phyloP scores from a whole-genome alignment of 2,329 filamentous ascomycete genomes.

The Nemania abortiva region DNA sequence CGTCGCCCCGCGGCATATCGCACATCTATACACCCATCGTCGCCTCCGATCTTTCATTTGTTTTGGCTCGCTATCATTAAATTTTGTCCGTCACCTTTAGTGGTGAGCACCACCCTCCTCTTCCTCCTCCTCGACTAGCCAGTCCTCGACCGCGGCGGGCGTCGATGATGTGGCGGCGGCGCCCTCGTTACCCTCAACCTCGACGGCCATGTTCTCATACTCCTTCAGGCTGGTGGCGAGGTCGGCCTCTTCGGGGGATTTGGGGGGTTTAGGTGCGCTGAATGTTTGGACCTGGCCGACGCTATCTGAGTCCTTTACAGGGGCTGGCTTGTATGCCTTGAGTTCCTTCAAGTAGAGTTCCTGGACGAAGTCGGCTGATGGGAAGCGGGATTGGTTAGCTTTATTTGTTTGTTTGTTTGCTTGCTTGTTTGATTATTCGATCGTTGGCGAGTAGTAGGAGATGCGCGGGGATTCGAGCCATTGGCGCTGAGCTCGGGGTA shows the following conservation, averaged over 20 bases:
- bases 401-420: neutral
- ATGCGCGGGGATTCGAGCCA: neutral
- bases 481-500: neutral
- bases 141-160: constrained; percentile 72
- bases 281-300: constrained; percentile 94
- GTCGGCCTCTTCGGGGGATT: constrained; percentile 93
- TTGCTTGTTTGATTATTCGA: constrained; percentile 1
- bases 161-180: constrained; percentile 69
- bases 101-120: constrained; percentile 64
- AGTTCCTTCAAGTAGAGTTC: constrained; percentile 97
- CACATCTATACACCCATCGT: constrained; percentile 7
- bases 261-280: constrained; percentile 80
- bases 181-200: constrained; percentile 88
- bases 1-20: constrained; percentile 28
- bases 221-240: constrained; percentile 91
- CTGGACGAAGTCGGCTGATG: constrained; percentile 92
- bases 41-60: neutral
- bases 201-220: constrained; percentile 94
- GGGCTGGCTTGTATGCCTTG: constrained; percentile 90
- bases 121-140: constrained; percentile 85
- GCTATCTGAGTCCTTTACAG: constrained; percentile 86
- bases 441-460: neutral
- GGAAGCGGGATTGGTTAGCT: constrained; percentile 29
- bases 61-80: constrained; percentile 19
- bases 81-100: constrained; percentile 52